Evolutionary conservation across 2,329 filamentous ascomycete genomes (phyloP), one percentile per base, ranked within the genome.

Genomic region (Hymenotorrendiella dingleyae): DNA sequence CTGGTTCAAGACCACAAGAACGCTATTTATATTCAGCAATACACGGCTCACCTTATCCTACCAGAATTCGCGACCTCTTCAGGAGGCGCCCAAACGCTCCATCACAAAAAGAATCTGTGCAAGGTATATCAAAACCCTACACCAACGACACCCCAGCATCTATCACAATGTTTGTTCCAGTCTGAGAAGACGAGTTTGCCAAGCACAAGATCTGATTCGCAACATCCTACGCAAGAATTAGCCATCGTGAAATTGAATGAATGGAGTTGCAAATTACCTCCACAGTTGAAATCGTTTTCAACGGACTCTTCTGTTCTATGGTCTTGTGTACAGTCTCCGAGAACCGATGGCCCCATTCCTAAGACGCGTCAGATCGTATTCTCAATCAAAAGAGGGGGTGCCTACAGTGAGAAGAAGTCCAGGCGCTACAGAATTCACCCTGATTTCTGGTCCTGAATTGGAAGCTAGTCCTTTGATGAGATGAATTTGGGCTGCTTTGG

Each of bases 401-500:
- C 43, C 36, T 40, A 39, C 82, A 54, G 71, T 74, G 28, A 72
- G 52, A 45, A 74, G 55, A 11, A 78, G 49, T 0, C 76, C 76
- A 0, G 78, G 76, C 4, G 69, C 73, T 0, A 81, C 73, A 32
- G 64, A 69, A 48, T 82, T 82, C 5, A 80, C 76, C n/a, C 76
- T 59, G 17, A 82, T 73, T 32, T 67, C 69, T 0, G 76, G 75
- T 1, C 69, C 70, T 9, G 70, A 70, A 45, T 74, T 72, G 4
- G 66, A 56, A 1, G 76, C 76, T 23, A 80, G 63, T 7, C 66
- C 67, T 51, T 75, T 78, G 12, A 69, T 66, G 3, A 82, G 66
- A 55, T 81, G 77, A 27, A 80, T 64, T 45, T 82, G 77, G 9
- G 86, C 86, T 1, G 86, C 76, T 61, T 93, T 93, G 27, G 84